Percentiles rank a stretch among this genome's conserved stretches.
phyloP scores from a whole-genome alignment of 2,329 filamentous ascomycete species.

The Sporothrix brasiliensis region DNA sequence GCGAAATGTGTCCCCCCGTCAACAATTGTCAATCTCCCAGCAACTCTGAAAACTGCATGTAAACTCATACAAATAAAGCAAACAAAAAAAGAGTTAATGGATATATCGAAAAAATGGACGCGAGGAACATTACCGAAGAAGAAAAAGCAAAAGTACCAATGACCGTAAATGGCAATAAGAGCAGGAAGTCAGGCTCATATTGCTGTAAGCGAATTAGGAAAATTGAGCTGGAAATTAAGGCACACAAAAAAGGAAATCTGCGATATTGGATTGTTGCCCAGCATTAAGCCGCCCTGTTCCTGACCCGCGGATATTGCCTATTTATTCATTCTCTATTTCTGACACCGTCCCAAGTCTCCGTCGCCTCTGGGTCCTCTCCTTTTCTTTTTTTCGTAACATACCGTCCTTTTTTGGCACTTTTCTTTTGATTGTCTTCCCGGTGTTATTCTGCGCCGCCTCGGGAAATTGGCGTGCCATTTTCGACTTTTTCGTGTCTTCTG shows the following conservation, averaged over 20 bases:
- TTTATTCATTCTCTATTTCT: neutral
- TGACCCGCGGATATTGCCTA: conserved; percentile 19
- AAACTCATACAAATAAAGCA: neutral
- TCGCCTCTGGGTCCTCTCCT: conserved; percentile 3
- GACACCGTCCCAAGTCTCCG: conserved; percentile 27
- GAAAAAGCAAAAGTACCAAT: neutral
- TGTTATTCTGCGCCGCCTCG: neutral
- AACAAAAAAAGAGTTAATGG: neutral
- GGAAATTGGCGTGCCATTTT: conserved; percentile 24
- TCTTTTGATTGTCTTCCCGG: conserved; percentile 17
- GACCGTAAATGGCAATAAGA: conserved; percentile 9
- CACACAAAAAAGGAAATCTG: neutral
- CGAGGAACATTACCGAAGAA: neutral
- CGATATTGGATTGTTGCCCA: conserved; percentile 16
- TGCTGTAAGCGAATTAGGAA: neutral
- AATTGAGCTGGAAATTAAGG: neutral
- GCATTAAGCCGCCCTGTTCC: conserved; percentile 17
- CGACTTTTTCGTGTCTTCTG: neutral
- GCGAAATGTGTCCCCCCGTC: neutral
- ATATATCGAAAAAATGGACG: neutral
- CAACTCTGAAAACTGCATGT: neutral
- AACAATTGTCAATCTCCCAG: conserved; percentile 5
- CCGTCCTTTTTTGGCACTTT: neutral
- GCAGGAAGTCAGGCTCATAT: neutral
- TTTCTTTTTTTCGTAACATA: neutral